A percentile compares a stretch with the other conserved stretches of the same genome.
Evolutionary conservation across 169 alveolate species (phyloP).

Genomic region (Theileria orientalis): DNA sequence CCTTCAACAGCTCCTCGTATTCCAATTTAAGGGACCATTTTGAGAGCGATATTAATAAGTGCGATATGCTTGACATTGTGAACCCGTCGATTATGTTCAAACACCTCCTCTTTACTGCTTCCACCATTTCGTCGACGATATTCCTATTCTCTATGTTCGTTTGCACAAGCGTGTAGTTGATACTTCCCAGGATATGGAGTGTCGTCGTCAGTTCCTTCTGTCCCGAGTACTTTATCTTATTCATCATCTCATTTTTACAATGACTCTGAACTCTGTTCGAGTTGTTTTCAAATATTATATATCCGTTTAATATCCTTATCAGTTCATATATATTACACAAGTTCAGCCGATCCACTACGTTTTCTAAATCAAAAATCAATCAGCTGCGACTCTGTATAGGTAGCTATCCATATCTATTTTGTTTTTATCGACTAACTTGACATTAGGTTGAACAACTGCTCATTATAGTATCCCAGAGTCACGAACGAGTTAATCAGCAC

Average conservation of each 20-base stretch:
- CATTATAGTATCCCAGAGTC: constrained; percentile 2
- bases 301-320: constrained; percentile 2
- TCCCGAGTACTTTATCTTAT: not conserved
- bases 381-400: too few relatives aligned
- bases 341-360: not conserved
- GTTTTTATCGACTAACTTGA: constrained; percentile 18
- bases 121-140: not conserved
- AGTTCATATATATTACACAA: constrained; percentile 10
- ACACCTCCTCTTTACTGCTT: not conserved
- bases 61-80: not conserved
- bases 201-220: constrained; percentile 9
- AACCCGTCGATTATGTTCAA: not conserved
- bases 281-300: constrained; percentile 22
- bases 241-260: constrained; percentile 7
- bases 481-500: constrained; percentile 22
- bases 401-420: too few relatives aligned
- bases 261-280: not conserved
- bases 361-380: not conserved
- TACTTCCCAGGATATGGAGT: not conserved
- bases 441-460: not conserved
- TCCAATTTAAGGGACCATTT: constrained; percentile 8
- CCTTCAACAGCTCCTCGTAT: not conserved
- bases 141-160: not conserved
- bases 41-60: constrained; percentile 2
- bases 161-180: not conserved